Conservation (phyloP, 768 basidiomycete genomes). For the Megacollybia marginata region DNA sequence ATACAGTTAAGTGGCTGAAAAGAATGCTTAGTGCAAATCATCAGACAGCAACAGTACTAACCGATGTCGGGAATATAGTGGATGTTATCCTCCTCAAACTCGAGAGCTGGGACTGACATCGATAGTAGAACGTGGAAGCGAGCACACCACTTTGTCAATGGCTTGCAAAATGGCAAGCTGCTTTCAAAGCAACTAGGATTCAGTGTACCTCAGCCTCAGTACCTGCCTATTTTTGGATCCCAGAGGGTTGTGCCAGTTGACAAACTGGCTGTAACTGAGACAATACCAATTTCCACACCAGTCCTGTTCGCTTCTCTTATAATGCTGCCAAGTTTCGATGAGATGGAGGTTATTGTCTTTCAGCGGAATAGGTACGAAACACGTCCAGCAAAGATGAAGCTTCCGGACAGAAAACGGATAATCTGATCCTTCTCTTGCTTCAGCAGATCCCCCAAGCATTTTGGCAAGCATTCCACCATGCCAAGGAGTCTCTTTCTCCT, state of each 20-base stretch:
- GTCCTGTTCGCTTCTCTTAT: conserved; percentile 23
- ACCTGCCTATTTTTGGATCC: conserved; percentile 49
- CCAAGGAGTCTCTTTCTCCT: no score
- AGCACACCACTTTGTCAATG: conserved; percentile 59
- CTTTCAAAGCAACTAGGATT: not conserved
- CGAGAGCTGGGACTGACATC: conserved; percentile 52
- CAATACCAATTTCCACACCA: conserved; percentile 44
- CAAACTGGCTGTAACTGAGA: conserved; percentile 36
- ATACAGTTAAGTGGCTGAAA: conserved; percentile 25
- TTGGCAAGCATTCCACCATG: conserved; percentile 51
- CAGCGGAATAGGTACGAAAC: conserved; percentile 55
- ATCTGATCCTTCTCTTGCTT: conserved; percentile 24
- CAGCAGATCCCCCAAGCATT: conserved; percentile 34
- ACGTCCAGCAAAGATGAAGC: conserved; percentile 60
- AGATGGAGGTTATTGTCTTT: conserved; percentile 60
- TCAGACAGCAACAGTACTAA: conserved; percentile 18
- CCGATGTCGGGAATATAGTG: conserved; percentile 42
- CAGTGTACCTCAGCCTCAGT: no score
- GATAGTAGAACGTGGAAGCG: conserved; percentile 63
- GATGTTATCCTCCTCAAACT: conserved; percentile 44
- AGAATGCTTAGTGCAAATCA: not conserved
- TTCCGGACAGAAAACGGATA: conserved; percentile 29
- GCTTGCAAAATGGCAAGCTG: conserved; percentile 26
- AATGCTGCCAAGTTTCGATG: conserved; percentile 49
- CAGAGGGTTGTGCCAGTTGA: conserved; percentile 62